Conservation (phyloP, 2,329 filamentous ascomycete species). For the Trichoderma atroviride region DNA sequence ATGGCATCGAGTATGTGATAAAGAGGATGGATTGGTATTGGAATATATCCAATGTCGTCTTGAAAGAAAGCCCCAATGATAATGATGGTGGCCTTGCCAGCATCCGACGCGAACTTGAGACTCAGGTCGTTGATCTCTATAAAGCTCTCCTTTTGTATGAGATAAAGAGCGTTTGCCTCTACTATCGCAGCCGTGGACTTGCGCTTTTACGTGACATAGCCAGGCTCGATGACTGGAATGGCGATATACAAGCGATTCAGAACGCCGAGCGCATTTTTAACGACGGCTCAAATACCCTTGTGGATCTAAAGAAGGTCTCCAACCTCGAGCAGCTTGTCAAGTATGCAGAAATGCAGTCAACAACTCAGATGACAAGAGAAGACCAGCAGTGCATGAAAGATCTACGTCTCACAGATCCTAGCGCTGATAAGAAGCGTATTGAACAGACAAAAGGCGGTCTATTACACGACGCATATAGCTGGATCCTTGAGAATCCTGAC, state of each 20-base stretch:
- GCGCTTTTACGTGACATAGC: slow-evolving; percentile 38
- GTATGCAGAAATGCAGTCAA: slow-evolving; percentile 15
- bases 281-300: slow-evolving; percentile 28
- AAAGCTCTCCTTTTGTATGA: slow-evolving; percentile 43
- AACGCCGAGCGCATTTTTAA: slow-evolving; percentile 33
- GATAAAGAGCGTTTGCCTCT: slow-evolving; percentile 46
- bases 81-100: slow-evolving; percentile 9
- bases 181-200: slow-evolving; percentile 37
- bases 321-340: slow-evolving; percentile 27
- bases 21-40: slow-evolving; percentile 46
- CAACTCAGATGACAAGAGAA: slow-evolving; percentile 26
- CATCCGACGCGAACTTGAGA: slow-evolving; percentile 32
- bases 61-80: slow-evolving; percentile 31
- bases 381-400: slow-evolving; percentile 31
- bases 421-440: slow-evolving; percentile 41
- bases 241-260: slow-evolving; percentile 35
- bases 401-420: slow-evolving; percentile 36
- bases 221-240: slow-evolving; percentile 41
- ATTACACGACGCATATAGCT: slow-evolving; percentile 38
- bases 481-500: slow-evolving; percentile 38
- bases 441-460: slow-evolving; percentile 42
- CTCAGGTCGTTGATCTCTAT: slow-evolving; percentile 42
- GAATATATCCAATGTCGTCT: slow-evolving; percentile 35
- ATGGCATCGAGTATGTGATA: slow-evolving; percentile 42
- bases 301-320: slow-evolving; percentile 2